Evolutionary conservation across 2,329 filamentous ascomycete species (phyloP), one percentile per base, ranked within the genome.

Genomic region (Arthrobotrys sinensis): DNA sequence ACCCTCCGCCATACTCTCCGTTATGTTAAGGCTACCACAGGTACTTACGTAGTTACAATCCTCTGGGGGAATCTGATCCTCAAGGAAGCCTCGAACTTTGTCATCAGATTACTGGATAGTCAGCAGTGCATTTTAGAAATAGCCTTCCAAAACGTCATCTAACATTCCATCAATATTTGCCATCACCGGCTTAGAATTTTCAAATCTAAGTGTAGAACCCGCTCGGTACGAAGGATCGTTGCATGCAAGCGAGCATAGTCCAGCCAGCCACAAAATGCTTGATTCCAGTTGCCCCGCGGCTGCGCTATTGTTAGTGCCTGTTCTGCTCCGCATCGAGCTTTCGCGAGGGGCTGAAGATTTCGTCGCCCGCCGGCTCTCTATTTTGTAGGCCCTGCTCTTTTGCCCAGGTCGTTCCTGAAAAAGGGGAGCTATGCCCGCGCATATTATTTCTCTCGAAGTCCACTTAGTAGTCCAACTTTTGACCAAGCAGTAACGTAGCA

Each of bases 231-330:
- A 40, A 21, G 24, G 32, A 38, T 28, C 19, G 28, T 28, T 72
- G 68, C 68, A 72, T 72, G 4, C 67, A 71, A 71, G 67, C 67
- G 67, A 71, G 55, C n/a, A 38, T 7, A 5, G 19, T 32, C 38
- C 57, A 57, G 52, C 52, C 52, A 60, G 66, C 66, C 66, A 70
- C 66, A 21, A 36, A 45, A 52, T 65, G 68, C 66, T 70, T 70
- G 66, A 70, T 62, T 70, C 48, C 24, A 34, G 36, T 64, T 65
- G 68, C 68, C 68, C 55, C 67, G 28, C 60, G 57, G 57, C 48
- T 65, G 52, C 46, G 32, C 68, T 72, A 72, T 65, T 65, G 68
- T 72, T 72, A 72, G 65, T 50, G 57, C 38, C 36, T 38, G 28
- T n/a, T 21, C 50, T 34, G 46, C 52, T 40, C 57, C 60, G 21